Evolutionary conservation across 257 asterid genomes (phyloP).

Genomic region (Vinca minor): DNA sequence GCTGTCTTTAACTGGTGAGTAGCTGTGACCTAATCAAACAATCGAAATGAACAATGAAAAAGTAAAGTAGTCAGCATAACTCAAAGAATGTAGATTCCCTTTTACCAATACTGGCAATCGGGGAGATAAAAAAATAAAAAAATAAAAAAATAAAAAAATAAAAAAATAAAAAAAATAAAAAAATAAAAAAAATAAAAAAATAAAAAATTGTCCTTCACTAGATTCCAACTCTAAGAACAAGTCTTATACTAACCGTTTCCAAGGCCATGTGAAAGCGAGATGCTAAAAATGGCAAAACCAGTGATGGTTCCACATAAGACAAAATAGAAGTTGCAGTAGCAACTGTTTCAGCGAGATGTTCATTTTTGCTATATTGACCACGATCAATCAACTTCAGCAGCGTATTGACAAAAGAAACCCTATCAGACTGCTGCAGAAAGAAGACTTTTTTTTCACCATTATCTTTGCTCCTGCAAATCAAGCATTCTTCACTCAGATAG

Average conservation of each 20-base stretch:
- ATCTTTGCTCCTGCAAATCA: slow-evolving; percentile 60
- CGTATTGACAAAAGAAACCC: slow-evolving; percentile 66
- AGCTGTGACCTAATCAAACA: slow-evolving; percentile 79
- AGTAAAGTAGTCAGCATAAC: slow-evolving; percentile 7
- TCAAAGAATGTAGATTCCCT: slow-evolving; percentile 11
- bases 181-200: too few species aligned
- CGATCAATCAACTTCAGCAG: slow-evolving; percentile 88
- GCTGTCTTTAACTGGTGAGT: slow-evolving; percentile 99
- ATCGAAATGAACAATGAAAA: slow-evolving; percentile 11
- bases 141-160: too few species aligned
- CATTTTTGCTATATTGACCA: slow-evolving; percentile 95
- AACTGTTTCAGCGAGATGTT: slow-evolving; percentile 88
- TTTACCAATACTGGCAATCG: too few species aligned
- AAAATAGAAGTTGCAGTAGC: slow-evolving; percentile 86
- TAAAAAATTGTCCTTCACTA: slow-evolving; percentile 6
- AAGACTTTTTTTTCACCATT: slow-evolving; percentile 38
- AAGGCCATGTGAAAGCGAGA: slow-evolving; percentile 95
- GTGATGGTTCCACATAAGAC: slow-evolving; percentile 88
- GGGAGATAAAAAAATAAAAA: too few species aligned
- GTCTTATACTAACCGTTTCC: slow-evolving; percentile 76
- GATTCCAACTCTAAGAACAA: neutral
- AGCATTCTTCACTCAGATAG: slow-evolving; percentile 15
- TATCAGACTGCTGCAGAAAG: slow-evolving; percentile 57
- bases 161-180: too few species aligned
- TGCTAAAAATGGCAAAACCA: slow-evolving; percentile 88